Evolutionary conservation across 495 filamentous ascomycete genomes (phyloP), one percentile per base, ranked within the genome.

Genomic region (Echria macrotheca): DNA sequence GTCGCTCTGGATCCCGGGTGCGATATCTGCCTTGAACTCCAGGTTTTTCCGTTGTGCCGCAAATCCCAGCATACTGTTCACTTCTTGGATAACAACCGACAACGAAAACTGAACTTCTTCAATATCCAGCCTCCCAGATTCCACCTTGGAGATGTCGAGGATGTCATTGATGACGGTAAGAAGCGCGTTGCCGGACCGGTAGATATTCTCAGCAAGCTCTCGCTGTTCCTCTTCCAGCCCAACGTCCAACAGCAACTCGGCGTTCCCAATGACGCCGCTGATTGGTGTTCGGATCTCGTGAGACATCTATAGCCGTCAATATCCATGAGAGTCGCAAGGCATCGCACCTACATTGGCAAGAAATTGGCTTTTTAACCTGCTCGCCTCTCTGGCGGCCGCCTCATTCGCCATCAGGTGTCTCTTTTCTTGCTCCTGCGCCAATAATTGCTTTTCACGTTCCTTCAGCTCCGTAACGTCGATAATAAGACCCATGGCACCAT

Each of bases 91-190:
- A n/a, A 91, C 78, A 1, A 85, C 63, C 4, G 80, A 81, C 10
- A 94, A 70, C 4, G 82, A 85, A 57, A 95, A 96, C 35, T 87
- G 85, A 5, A 86, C 81, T 43, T 86, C 80, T 66, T 87, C 85
- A 25, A 88, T 82, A 53, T 87, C 84, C 11, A 88, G 61, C 6
- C 75, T 67, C 3, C 87, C 89, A 9, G 84, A 86, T 50, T 91
- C 90, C 14, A 95, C 78, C 58, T 94, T 95, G 2, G 87, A 91
- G 54, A 91, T 84, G 60, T 94, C 89, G 2, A 95, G 70, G 29
- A 93, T 91, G 54, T 95, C 88, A 49, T 95, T 94, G 64, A 95
- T 93, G 18, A 95, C 84, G 3, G 85, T 86, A 15, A 96, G 67
- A n/a, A 96, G 68, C 2, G 83, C 78, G 44, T 89, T 89, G 0